Percentiles rank a stretch among this genome's conserved stretches.
Evolutionary conservation across 164 flowering plant species (phyloP).

Genomic region (Saururus chinensis): DNA sequence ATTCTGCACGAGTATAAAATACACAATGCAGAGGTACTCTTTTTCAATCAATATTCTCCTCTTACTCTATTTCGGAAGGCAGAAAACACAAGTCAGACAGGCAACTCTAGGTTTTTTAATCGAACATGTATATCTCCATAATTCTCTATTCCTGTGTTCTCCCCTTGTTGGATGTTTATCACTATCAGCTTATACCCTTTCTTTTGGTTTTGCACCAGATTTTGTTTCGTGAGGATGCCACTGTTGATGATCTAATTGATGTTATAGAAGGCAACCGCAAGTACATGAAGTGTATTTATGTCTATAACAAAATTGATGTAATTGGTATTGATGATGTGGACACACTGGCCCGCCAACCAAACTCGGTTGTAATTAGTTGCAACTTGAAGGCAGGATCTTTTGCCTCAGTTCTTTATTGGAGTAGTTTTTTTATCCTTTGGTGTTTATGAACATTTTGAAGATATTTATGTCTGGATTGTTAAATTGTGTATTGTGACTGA

Average conservation of each 20-base stretch:
- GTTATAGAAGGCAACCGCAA: constrained; percentile 98
- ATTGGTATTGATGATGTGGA: constrained; percentile 98
- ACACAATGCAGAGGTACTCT: constrained; percentile 95
- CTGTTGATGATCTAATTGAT: constrained; percentile 98
- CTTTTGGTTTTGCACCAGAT: constrained; percentile 31
- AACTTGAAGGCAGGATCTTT: constrained; percentile 60
- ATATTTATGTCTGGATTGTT: no score
- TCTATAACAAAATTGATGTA: constrained; percentile 98
- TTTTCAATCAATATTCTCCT: no score
- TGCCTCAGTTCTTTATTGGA: neutral
- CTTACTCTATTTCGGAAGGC: no score
- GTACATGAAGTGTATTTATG: constrained; percentile 95
- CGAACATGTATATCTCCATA: no score
- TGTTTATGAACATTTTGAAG: no score
- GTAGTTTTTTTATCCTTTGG: no score
- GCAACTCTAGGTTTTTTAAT: no score
- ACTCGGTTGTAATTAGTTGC: constrained; percentile 97
- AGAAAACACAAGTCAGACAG: no score
- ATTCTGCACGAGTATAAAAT: constrained; percentile 97
- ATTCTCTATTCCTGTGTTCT: no score
- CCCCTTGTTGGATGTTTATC: no score
- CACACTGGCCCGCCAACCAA: constrained; percentile 86
- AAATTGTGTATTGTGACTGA: no score
- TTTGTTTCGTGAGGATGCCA: constrained; percentile 96
- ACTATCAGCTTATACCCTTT: no score